These are phyloP conservation scores for Chamaenerion angustifolium DNA, from an alignment of 345 rosid genomes.

Conservation along the genomic window DNA sequence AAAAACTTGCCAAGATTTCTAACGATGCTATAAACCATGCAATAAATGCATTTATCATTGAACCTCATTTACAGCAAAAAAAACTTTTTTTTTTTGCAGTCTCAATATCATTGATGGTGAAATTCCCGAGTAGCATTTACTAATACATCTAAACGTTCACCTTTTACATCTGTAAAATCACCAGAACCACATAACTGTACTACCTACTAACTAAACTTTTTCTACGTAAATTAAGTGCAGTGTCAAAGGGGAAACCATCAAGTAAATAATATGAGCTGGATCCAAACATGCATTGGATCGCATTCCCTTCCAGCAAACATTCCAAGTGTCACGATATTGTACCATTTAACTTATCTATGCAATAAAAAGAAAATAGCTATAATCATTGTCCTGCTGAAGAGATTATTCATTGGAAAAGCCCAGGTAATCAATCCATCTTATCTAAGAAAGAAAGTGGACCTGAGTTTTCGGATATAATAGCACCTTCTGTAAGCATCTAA, in stretches of 20 bases:
- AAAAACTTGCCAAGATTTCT: too few species aligned
- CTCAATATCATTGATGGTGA: too few species aligned
- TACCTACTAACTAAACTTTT: not conserved
- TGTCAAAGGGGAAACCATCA: not conserved
- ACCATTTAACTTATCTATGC: not conserved
- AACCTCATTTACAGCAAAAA: too few species aligned
- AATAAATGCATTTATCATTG: too few species aligned
- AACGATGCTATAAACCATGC: too few species aligned
- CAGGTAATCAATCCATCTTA: too few species aligned
- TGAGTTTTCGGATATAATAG: too few species aligned
- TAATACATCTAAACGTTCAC: constrained; percentile 1
- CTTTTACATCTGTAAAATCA: constrained; percentile 1
- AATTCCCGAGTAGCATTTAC: not conserved
- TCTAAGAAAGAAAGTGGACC: too few species aligned
- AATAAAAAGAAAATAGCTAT: not conserved
- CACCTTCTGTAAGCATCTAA: too few species aligned
- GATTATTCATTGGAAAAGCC: too few species aligned
- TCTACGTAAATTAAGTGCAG: not conserved
- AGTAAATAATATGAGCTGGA: not conserved
- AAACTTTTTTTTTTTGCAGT: too few species aligned
- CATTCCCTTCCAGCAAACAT: not conserved
- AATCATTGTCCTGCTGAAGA: not conserved
- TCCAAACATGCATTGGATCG: not conserved
- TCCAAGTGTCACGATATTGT: not conserved
- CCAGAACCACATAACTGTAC: not conserved